Evolutionary conservation across 495 filamentous ascomycete genomes (phyloP).

Genomic region (Daldinia caldariorum): DNA sequence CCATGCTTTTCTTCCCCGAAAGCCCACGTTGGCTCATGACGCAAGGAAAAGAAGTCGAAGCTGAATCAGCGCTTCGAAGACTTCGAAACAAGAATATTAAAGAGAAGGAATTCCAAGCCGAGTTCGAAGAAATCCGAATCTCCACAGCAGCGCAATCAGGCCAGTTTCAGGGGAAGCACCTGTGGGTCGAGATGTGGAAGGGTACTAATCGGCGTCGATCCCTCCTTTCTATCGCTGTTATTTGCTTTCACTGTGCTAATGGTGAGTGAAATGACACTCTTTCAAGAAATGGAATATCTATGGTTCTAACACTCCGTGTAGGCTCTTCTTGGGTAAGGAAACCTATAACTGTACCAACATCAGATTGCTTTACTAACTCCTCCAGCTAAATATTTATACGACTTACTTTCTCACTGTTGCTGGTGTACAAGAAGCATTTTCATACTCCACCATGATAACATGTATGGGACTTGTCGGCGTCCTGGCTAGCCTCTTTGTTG

Average conservation of each 20-base stretch:
- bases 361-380: neutral
- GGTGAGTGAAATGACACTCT: conserved; percentile 28
- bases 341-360: neutral
- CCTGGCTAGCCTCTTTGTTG: conserved; percentile 55
- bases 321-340: conserved; percentile 46
- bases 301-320: conserved; percentile 18
- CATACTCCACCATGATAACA: conserved; percentile 61
- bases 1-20: conserved; percentile 65
- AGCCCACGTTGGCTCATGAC: conserved; percentile 66
- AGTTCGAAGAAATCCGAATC: conserved; percentile 59
- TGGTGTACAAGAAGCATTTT: conserved; percentile 59
- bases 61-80: conserved; percentile 53
- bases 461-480: conserved; percentile 60
- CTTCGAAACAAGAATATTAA: conserved; percentile 52
- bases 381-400: conserved; percentile 33
- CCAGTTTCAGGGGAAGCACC: conserved; percentile 46
- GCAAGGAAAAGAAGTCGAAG: conserved; percentile 55
- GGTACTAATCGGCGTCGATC: conserved; percentile 42
- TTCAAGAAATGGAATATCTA: conserved; percentile 1
- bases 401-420: conserved; percentile 65
- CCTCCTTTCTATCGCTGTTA: conserved; percentile 44
- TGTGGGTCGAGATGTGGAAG: conserved; percentile 60
- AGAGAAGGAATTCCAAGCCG: conserved; percentile 53
- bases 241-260: conserved; percentile 50
- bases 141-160: conserved; percentile 56